A percentile compares a stretch with the other conserved stretches of the same genome.
phyloP scores from a whole-genome alignment of 441 rosid species.

The Sinapis alba region DNA sequence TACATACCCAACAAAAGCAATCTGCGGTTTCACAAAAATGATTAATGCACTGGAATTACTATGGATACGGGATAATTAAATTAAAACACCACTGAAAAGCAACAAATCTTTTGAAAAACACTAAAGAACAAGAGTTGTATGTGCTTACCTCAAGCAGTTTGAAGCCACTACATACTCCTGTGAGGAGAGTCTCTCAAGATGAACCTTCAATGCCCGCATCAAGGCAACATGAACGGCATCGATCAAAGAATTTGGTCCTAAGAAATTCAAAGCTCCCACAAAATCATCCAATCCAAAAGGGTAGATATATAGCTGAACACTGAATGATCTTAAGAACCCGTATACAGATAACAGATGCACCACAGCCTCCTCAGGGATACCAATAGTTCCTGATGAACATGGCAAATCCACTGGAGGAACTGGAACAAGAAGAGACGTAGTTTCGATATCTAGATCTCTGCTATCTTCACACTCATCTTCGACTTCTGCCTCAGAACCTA shows the following conservation, averaged over 20 bases:
- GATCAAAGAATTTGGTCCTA: slow-evolving; percentile 65
- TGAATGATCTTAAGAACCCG: slow-evolving; percentile 80
- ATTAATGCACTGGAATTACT: slow-evolving; percentile 1
- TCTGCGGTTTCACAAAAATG: not conserved
- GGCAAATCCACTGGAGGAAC: slow-evolving; percentile 65
- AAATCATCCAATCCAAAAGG: slow-evolving; percentile 92
- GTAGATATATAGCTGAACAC: slow-evolving; percentile 65
- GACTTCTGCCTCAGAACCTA: slow-evolving; percentile 39
- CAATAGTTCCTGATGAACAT: slow-evolving; percentile 78
- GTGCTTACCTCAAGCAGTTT: slow-evolving; percentile 77
- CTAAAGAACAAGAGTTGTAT: slow-evolving; percentile 1
- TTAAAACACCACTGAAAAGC: slow-evolving; percentile 14
- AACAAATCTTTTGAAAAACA: slow-evolving; percentile 5
- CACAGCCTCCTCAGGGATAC: slow-evolving; percentile 77
- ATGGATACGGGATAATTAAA: not conserved
- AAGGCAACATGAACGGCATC: slow-evolving; percentile 87
- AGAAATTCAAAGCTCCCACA: slow-evolving; percentile 81
- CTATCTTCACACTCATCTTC: slow-evolving; percentile 51
- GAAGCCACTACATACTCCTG: slow-evolving; percentile 79
- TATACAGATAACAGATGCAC: slow-evolving; percentile 83
- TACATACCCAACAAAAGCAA: slow-evolving; percentile 16
- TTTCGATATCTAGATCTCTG: slow-evolving; percentile 46
- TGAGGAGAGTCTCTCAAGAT: slow-evolving; percentile 64
- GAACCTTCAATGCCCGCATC: slow-evolving; percentile 66
- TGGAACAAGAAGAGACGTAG: slow-evolving; percentile 44